These are phyloP conservation scores for Puccinia coronata DNA, from an alignment of 1,284 basidiomycete species.

Conservation along the genomic window DNA sequence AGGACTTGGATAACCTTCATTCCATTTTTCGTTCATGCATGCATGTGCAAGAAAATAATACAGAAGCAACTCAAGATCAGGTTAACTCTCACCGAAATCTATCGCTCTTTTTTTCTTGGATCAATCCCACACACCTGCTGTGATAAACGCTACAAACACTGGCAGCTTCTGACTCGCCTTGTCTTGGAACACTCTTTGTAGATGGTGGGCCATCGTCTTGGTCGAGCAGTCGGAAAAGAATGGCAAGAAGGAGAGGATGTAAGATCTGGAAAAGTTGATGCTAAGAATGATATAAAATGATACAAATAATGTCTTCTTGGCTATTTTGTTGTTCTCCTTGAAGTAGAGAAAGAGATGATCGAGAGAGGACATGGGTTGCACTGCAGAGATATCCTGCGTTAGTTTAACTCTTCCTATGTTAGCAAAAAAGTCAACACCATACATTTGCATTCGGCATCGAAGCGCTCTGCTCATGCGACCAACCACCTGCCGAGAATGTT, in stretches of 20 bases:
- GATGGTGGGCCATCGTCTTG: constrained; percentile 24
- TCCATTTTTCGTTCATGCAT: constrained; percentile 9
- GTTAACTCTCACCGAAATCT: neutral
- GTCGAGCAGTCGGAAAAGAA: neutral
- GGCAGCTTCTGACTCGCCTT: constrained; percentile 52
- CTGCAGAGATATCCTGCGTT: no score
- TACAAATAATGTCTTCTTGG: no score
- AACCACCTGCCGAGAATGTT: no score
- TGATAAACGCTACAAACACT: constrained; percentile 71
- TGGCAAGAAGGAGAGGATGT: neutral
- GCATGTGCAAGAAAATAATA: no score
- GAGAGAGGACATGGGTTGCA: no score
- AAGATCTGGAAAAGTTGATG: neutral
- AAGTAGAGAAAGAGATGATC: no score
- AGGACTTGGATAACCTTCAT: constrained; percentile 56
- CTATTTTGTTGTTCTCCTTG: no score
- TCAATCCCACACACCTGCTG: constrained; percentile 66
- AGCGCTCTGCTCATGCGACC: no score
- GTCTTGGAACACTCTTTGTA: constrained; percentile 46
- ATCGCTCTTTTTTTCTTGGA: no score
- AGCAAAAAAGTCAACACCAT: no score
- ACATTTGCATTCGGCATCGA: no score
- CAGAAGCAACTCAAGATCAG: neutral
- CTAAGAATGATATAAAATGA: neutral
- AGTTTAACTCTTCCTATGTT: no score